Percentiles rank a stretch among this genome's conserved stretches.
phyloP scores from a whole-genome alignment of 2,329 filamentous ascomycete species.

The Blumeriella jaapii region DNA sequence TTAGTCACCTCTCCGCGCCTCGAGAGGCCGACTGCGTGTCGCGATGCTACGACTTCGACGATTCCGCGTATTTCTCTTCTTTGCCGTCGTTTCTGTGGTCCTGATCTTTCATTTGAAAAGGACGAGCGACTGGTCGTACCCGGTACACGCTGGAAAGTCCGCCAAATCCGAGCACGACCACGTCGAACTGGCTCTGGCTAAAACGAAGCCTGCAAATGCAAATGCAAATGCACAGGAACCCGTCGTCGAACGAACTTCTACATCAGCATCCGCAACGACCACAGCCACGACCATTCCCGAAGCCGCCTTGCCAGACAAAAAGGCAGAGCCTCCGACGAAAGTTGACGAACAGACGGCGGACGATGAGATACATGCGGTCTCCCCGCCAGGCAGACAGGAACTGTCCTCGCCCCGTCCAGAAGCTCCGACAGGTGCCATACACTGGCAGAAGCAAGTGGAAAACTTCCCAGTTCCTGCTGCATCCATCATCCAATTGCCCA shows the following conservation, averaged over 20 bases:
- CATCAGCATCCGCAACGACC: slow-evolving; percentile 2
- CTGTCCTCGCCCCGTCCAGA: slow-evolving; percentile 8
- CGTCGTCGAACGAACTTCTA: background rate
- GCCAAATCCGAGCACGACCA: slow-evolving; percentile 2
- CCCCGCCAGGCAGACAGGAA: slow-evolving; percentile 24
- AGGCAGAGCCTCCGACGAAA: slow-evolving; percentile 12
- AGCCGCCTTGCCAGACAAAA: slow-evolving; percentile 21
- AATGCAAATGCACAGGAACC: too few species aligned
- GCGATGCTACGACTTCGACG: slow-evolving; percentile 47
- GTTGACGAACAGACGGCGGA: slow-evolving; percentile 10
- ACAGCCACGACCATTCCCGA: slow-evolving; percentile 15
- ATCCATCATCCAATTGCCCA: slow-evolving; percentile 65
- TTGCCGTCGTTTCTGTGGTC: slow-evolving; percentile 14
- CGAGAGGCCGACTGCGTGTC: slow-evolving; percentile 8
- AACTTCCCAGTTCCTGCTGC: slow-evolving; percentile 64
- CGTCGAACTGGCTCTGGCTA: too few species aligned
- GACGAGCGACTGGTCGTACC: slow-evolving; percentile 11
- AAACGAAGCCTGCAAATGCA: too few species aligned
- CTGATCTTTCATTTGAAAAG: slow-evolving; percentile 15
- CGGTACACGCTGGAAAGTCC: too few species aligned
- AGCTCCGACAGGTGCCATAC: slow-evolving; percentile 31
- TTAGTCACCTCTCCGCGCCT: background rate
- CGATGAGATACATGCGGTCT: slow-evolving; percentile 20
- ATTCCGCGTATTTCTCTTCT: slow-evolving; percentile 42
- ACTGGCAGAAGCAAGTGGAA: slow-evolving; percentile 67